Conservation (phyloP, 176 grass and related monocot species). For the Secale cereale region DNA sequence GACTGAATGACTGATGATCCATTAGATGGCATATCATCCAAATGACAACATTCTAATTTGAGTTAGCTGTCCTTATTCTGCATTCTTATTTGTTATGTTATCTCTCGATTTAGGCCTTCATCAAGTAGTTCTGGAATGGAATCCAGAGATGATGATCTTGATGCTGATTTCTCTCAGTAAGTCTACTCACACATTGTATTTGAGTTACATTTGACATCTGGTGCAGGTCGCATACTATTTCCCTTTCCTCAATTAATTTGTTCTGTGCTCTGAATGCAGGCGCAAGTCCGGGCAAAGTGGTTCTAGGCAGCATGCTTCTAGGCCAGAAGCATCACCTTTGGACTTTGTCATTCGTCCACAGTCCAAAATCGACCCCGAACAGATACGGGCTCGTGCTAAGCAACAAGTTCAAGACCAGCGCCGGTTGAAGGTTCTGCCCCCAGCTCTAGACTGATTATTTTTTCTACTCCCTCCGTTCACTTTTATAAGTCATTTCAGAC, state of each 20-base stretch:
- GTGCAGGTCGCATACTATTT: not conserved
- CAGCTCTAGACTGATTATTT: not conserved
- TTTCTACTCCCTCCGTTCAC: no score
- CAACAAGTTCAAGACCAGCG: conserved; percentile 76
- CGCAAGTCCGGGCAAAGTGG: conserved; percentile 55
- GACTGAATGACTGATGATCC: not conserved
- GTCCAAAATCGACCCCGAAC: conserved; percentile 82
- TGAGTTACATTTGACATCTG: not conserved
- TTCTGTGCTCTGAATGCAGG: conserved; percentile 18
- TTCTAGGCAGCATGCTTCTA: conserved; percentile 78
- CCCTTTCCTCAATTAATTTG: not conserved
- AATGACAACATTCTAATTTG: not conserved
- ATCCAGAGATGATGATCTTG: conserved; percentile 84
- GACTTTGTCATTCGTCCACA: conserved; percentile 91
- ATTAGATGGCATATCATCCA: not conserved
- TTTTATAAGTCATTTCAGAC: no score
- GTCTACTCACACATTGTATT: conserved; percentile 15
- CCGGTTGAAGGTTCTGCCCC: conserved; percentile 51
- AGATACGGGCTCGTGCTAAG: conserved; percentile 75
- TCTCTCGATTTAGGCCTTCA: conserved; percentile 44
- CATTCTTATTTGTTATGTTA: conserved; percentile 11
- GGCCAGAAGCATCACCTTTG: conserved; percentile 88
- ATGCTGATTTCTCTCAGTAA: conserved; percentile 91
- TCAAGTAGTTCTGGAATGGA: conserved; percentile 63
- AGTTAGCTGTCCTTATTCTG: conserved; percentile 6